Percentiles rank a stretch among this genome's conserved stretches.
These are phyloP conservation scores for Chrysoporthe austroafricana DNA, from an alignment of 2,329 filamentous ascomycete genomes.

Conservation along the genomic window DNA sequence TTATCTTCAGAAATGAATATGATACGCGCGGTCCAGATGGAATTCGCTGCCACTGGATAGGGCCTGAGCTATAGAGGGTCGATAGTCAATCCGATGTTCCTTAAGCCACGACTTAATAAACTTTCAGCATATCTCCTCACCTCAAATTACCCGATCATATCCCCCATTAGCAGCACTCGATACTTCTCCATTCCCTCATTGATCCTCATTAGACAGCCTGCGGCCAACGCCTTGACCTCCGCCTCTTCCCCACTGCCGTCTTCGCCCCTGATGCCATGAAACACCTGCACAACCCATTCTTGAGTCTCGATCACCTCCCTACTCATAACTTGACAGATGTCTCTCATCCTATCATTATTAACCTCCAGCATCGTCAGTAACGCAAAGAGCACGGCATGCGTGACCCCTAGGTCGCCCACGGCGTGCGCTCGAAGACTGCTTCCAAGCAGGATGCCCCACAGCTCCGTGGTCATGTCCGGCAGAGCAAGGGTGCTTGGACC, in stretches of 20 bases:
- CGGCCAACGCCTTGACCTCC: conserved; percentile 76
- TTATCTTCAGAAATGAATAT: not conserved
- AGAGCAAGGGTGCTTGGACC: conserved; percentile 79
- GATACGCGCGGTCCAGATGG: not conserved
- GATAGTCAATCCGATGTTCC: too few relatives aligned
- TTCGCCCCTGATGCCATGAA: conserved; percentile 61
- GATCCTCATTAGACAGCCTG: conserved; percentile 76
- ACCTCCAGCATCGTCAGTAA: conserved; percentile 82
- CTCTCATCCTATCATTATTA: conserved; percentile 72
- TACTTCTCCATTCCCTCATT: conserved; percentile 83
- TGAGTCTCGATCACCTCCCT: conserved; percentile 82
- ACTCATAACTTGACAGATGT: conserved; percentile 74
- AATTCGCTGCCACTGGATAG: not conserved
- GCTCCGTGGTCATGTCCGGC: conserved; percentile 79
- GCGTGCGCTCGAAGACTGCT: conserved; percentile 62
- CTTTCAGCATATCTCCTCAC: not conserved
- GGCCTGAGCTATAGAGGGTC: not conserved
- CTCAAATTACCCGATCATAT: conserved; percentile 50
- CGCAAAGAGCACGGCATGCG: conserved; percentile 76
- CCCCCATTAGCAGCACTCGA: conserved; percentile 75
- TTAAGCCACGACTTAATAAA: not conserved
- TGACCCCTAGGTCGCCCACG: conserved; percentile 66
- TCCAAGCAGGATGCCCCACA: conserved; percentile 78
- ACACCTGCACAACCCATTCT: conserved; percentile 81
- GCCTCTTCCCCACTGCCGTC: conserved; percentile 70